Evolutionary conservation across 768 basidiomycete genomes (phyloP), one percentile per base, ranked within the genome.

Genomic region (Clavulina sp.): DNA sequence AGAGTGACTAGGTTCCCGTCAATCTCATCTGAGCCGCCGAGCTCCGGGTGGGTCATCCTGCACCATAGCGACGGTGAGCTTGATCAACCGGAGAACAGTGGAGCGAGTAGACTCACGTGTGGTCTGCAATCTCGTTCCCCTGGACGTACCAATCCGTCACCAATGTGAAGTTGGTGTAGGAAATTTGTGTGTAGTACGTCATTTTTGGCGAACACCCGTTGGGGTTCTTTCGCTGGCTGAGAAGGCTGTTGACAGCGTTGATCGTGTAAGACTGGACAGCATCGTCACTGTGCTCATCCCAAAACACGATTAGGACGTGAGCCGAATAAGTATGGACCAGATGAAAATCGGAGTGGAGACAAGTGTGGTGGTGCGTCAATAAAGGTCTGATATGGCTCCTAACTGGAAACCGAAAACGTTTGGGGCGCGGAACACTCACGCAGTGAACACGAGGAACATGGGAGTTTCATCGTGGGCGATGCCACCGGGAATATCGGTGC

Each of bases 101-200:
- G 5, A 41, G 33, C 41, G 24, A 29, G 36, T 13, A 24, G 54
- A 69, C 75, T 58, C 63, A 79, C 75, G 81, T 80, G 61, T 81
- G 78, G 65, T 82, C 81, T 29, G 80, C 81, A 57, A 87, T 84
- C 62, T 87, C 84, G 61, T 85, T 85, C 21, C 84, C 84, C 3
- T 78, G 80, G 29, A 84, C 81, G 62, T 67, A 85, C 80, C 80
- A 84, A 62, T 84, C 81, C 68, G 68, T 84, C 36, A 84, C 79
- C 46, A 83, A 70, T 1, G 78, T 77, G 63, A 79, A 82, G 62
- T 85, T 84, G 13, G 83, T 85, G 64, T 75, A 85, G 49, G 72
- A 73, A 32, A 84, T 43, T 16, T 78, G 80, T 5, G 75, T 75
- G 63, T 72, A 85, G 64, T 82, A 87, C 26, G 82, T 84, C 75